Evolutionary conservation across 2,329 filamentous ascomycete species (phyloP).

Genomic region (Annulohypoxylon truncatum): DNA sequence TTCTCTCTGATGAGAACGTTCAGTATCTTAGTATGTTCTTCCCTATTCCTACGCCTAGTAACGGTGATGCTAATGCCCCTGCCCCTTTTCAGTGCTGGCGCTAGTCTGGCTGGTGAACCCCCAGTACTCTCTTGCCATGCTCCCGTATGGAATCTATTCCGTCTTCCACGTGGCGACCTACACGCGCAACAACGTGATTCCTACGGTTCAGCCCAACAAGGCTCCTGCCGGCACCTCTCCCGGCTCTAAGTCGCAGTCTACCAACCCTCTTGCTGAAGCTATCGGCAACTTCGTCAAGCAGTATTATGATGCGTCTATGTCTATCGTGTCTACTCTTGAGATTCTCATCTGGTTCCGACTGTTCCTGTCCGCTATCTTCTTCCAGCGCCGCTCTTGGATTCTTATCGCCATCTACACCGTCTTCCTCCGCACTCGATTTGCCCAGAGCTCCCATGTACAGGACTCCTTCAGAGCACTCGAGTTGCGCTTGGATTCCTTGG

Average conservation of each 20-base stretch:
- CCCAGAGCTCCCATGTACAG: conserved; percentile 95
- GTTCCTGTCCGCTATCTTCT: conserved; percentile 82
- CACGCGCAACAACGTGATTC: conserved; percentile 91
- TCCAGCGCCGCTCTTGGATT: conserved; percentile 92
- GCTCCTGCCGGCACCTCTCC: conserved; percentile 66
- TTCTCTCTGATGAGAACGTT: conserved; percentile 92
- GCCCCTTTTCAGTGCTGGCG: conserved; percentile 74
- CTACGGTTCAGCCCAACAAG: conserved; percentile 79
- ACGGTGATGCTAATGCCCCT: conserved; percentile 9
- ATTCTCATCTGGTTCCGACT: conserved; percentile 88
- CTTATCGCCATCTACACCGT: conserved; percentile 85
- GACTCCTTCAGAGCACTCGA: conserved; percentile 78
- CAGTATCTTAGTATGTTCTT: conserved; percentile 87
- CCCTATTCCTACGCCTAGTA: conserved; percentile 12
- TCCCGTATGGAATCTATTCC: conserved; percentile 97
- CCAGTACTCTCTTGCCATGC: conserved; percentile 88
- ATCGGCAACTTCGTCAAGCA: conserved; percentile 97
- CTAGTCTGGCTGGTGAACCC: conserved; percentile 93
- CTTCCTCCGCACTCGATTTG: conserved; percentile 90
- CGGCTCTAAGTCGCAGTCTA: conserved; percentile 63
- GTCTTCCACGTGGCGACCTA: conserved; percentile 99
- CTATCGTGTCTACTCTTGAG: conserved; percentile 88
- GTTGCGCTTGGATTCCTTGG: conserved; percentile 81
- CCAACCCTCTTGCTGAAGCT: conserved; percentile 76
- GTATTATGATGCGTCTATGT: conserved; percentile 98